Evolutionary conservation across 352 stramenopile genomes (phyloP), one percentile per base, ranked within the genome.

Genomic region (Phytophthora pisi): DNA sequence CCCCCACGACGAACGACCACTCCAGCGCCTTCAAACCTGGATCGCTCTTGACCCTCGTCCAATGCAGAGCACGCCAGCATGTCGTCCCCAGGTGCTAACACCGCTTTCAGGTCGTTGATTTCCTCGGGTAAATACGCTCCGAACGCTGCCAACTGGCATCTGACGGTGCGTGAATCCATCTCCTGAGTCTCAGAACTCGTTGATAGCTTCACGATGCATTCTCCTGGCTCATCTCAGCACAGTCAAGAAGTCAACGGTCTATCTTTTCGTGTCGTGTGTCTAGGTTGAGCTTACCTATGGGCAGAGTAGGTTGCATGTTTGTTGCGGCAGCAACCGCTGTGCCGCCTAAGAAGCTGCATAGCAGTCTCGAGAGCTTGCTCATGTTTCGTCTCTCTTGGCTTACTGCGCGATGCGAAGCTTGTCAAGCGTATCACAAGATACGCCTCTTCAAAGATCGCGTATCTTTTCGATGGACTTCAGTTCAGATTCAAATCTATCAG

Each of bases 1-100:
- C 59, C 47, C 5, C 78, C 78, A 20, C 79, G 79, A 18, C 55
- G 62, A 30, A 81, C 71, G 23, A 84, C 23, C 5, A 84, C 66
- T 15, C 62, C 51, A 15, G 61, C 50, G 24, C 52, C 54, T 18
- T 64, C 10, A 31, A 72, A 57, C 1, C 9, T 58, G 10, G 47
- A 46, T 11, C 5, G 15, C 9, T 23, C 23, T 52, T 58, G 16
- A 30, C 18, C 16, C 13, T 24, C 4, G 4, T 28, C 34, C 16
- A 57, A 28, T 18, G 62, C 28, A 1, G 62, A 64, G 30, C 77
- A 84, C 3, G 59, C 74, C 20, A 82, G 5, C 58, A 68, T 68
- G 1, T 53, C 28, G 1, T 57, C 49, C 40, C 54, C 66, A 2
- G 62, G 60, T 11, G 68, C 67, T 11, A 77, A 9, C n/a, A 53